These are phyloP conservation scores for Cercospora sesami DNA, from an alignment of 2,329 filamentous ascomycete species.

Conservation along the genomic window DNA sequence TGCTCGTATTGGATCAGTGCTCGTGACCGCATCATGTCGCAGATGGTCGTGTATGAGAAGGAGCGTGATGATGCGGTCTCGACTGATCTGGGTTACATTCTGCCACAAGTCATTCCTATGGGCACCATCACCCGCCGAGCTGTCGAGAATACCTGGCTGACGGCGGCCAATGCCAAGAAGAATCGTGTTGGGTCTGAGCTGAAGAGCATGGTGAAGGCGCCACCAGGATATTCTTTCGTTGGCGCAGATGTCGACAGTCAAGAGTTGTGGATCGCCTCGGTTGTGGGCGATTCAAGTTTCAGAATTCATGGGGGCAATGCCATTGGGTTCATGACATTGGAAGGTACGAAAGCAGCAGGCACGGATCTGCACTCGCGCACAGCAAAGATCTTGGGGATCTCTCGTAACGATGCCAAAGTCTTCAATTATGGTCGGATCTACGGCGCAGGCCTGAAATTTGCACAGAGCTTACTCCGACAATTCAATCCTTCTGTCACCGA, in stretches of 20 bases:
- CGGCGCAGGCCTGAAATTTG: constrained; percentile 93
- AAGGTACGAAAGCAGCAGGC: constrained; percentile 89
- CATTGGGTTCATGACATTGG: constrained; percentile 97
- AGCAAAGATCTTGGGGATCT: constrained; percentile 87
- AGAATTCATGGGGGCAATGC: constrained; percentile 94
- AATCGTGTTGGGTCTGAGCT: constrained; percentile 95
- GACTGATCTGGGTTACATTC: constrained; percentile 70
- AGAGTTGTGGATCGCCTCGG: constrained; percentile 95
- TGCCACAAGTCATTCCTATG: constrained; percentile 97
- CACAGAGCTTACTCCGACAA: constrained; percentile 81
- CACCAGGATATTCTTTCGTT: constrained; percentile 87
- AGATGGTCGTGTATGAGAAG: constrained; percentile 86
- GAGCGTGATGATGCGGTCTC: constrained; percentile 47
- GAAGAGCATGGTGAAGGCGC: constrained; percentile 94
- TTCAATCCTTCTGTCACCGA: constrained; percentile 88
- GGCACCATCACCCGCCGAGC: constrained; percentile 91
- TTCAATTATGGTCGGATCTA: constrained; percentile 99
- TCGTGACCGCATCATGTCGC: constrained; percentile 86
- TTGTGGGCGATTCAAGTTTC: constrained; percentile 93
- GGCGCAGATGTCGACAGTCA: constrained; percentile 97
- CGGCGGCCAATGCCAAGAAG: constrained; percentile 92
- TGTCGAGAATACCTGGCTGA: constrained; percentile 98
- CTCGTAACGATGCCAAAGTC: constrained; percentile 90
- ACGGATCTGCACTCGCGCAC: constrained; percentile 95
- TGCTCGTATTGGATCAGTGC: constrained; percentile 99